Evolutionary conservation across 495 filamentous ascomycete genomes (phyloP).

Genomic region (Staphylotrichum tortipilum): DNA sequence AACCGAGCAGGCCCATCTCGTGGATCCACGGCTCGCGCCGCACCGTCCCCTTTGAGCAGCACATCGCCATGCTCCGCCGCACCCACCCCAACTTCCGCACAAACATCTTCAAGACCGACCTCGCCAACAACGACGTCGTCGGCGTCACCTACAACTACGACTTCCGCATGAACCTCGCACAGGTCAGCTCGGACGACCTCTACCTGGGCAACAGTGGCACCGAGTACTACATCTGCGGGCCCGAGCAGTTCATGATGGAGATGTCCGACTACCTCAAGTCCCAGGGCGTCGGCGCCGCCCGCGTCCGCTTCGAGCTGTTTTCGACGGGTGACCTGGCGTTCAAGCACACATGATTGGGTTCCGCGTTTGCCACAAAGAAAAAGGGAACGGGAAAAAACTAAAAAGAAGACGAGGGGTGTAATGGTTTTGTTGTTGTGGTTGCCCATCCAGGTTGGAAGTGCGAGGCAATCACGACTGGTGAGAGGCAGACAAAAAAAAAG

Average conservation of each 20-base stretch:
- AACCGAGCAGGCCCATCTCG: slow-evolving; percentile 42
- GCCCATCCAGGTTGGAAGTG: too few relatives aligned
- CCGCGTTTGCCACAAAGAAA: too few relatives aligned
- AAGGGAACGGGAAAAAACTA: background rate
- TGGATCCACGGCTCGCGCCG: slow-evolving; percentile 56
- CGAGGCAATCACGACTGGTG: too few relatives aligned
- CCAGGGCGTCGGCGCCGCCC: slow-evolving; percentile 43
- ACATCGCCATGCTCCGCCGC: slow-evolving; percentile 37
- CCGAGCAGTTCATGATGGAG: slow-evolving; percentile 56
- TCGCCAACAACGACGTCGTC: slow-evolving; percentile 36
- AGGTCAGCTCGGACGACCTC: slow-evolving; percentile 42
- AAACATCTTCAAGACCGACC: slow-evolving; percentile 35
- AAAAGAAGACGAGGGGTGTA: too few relatives aligned
- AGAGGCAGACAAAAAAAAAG: background rate
- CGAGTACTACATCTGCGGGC: slow-evolving; percentile 65
- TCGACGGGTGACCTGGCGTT: slow-evolving; percentile 47
- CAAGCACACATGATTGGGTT: slow-evolving; percentile 6
- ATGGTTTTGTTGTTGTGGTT: background rate
- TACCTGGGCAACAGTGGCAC: slow-evolving; percentile 45
- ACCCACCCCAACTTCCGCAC: slow-evolving; percentile 28
- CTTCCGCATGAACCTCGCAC: slow-evolving; percentile 47
- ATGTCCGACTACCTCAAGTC: slow-evolving; percentile 41
- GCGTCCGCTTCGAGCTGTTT: slow-evolving; percentile 60
- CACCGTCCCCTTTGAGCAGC: slow-evolving; percentile 42
- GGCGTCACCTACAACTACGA: slow-evolving; percentile 49